These are phyloP conservation scores for Drosera spatulata DNA, from an alignment of 179 eudicot species.

Conservation along the genomic window DNA sequence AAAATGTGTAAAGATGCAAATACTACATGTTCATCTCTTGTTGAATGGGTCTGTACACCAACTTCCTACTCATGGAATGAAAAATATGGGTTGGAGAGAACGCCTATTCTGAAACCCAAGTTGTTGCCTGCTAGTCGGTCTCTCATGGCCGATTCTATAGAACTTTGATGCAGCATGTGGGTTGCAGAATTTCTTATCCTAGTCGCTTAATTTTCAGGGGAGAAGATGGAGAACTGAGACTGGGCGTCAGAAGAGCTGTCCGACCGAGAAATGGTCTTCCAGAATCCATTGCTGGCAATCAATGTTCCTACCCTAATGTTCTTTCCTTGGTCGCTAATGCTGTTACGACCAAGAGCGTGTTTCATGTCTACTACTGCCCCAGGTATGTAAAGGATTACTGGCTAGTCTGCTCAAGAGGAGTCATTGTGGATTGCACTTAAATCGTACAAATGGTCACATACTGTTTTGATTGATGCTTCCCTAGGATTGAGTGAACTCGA, in stretches of 20 bases:
- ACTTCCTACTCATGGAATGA: no score
- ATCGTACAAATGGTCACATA: no score
- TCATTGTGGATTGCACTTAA: no score
- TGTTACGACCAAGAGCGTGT: conserved; percentile 47
- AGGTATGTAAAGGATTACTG: conserved; percentile 30
- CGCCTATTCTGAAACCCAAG: no score
- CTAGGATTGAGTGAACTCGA: no score
- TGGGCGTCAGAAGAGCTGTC: conserved; percentile 75
- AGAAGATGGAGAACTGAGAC: conserved; percentile 70
- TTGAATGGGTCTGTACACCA: no score
- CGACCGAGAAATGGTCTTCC: conserved; percentile 71
- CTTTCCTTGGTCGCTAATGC: conserved; percentile 59
- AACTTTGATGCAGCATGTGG: neutral
- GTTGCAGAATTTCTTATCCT: neutral
- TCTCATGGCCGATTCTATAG: neutral
- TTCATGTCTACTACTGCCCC: conserved; percentile 64
- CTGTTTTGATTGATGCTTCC: no score
- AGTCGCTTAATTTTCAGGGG: conserved; percentile 37
- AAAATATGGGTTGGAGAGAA: no score
- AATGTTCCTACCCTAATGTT: conserved; percentile 38
- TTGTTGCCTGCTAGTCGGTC: no score
- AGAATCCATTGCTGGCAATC: conserved; percentile 40
- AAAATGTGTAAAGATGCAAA: no score
- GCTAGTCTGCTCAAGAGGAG: no score
- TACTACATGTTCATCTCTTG: no score